Percentiles rank a stretch among this genome's conserved stretches.
phyloP scores from a whole-genome alignment of 2,329 filamentous ascomycete species.

The Parafenestella ontariensis region DNA sequence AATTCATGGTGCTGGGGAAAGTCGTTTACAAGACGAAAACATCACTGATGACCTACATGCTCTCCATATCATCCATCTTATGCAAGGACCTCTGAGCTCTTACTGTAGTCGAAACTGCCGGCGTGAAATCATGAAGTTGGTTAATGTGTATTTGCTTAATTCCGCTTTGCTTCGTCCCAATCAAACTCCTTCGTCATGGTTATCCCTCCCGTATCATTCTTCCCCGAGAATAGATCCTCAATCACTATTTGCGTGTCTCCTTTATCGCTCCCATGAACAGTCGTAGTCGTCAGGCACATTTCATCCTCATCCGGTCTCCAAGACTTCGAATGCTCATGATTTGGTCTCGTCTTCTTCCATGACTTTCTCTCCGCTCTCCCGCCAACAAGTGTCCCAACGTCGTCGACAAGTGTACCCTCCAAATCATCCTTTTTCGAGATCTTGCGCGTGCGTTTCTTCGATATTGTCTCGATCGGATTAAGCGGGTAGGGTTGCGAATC shows the following conservation, averaged over 20 bases:
- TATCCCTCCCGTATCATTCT: conserved; percentile 15
- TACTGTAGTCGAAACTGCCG: too few relatives aligned
- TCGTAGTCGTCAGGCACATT: conserved; percentile 28
- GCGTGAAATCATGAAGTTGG: too few relatives aligned
- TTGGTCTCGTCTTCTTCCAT: conserved; percentile 2
- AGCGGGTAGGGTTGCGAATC: conserved; percentile 11
- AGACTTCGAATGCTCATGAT: conserved; percentile 13
- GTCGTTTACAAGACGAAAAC: too few relatives aligned
- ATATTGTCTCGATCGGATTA: conserved; percentile 28
- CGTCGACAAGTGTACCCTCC: conserved; percentile 11
- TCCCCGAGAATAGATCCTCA: background rate
- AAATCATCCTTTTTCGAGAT: conserved; percentile 21
- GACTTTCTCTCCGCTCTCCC: background rate
- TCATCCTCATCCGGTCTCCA: conserved; percentile 32
- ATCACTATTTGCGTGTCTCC: background rate
- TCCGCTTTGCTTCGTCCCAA: conserved; percentile 23
- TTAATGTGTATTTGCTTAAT: too few relatives aligned
- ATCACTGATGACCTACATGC: too few relatives aligned
- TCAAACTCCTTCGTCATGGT: conserved; percentile 29
- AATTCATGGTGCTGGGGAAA: too few relatives aligned
- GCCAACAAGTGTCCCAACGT: background rate
- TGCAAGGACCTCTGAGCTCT: too few relatives aligned
- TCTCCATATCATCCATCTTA: too few relatives aligned
- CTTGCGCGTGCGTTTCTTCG: conserved; percentile 30
- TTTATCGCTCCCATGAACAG: conserved; percentile 13